These are phyloP conservation scores for Hericium coralloides DNA, from an alignment of 768 basidiomycete genomes.

Conservation along the genomic window DNA sequence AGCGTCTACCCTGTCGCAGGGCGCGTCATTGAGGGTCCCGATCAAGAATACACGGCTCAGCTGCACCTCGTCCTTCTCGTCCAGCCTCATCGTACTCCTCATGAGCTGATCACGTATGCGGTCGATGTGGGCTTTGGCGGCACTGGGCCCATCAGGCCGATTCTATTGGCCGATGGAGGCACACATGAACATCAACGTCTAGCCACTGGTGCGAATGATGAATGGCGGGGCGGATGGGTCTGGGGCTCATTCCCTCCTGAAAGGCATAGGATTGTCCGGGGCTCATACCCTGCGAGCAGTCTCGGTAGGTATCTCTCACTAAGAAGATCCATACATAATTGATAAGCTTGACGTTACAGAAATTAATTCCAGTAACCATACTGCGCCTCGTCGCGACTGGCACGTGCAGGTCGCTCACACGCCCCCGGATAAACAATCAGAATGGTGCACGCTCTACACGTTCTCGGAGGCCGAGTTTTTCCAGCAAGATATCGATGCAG, in stretches of 20 bases:
- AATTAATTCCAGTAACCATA: neutral
- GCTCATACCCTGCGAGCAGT: neutral
- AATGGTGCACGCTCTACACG: neutral
- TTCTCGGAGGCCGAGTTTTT: neutral
- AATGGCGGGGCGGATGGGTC: neutral
- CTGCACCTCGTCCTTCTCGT: neutral
- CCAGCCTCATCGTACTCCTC: neutral
- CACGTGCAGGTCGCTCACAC: neutral
- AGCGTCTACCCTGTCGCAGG: neutral
- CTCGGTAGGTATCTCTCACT: neutral
- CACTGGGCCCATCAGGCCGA: constrained; percentile 6
- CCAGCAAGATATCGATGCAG: neutral
- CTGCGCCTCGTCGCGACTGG: neutral
- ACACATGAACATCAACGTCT: neutral
- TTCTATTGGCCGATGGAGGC: constrained; percentile 2
- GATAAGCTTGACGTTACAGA: neutral
- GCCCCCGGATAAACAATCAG: neutral
- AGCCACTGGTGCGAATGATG: neutral
- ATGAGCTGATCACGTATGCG: constrained; percentile 4
- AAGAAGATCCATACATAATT: neutral
- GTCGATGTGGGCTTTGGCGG: constrained; percentile 13
- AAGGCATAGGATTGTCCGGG: constrained; percentile 3
- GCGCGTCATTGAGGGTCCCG: neutral
- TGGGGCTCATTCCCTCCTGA: constrained; percentile 3
- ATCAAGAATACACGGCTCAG: neutral